Conservation (phyloP, 2,329 filamentous ascomycete genomes). For the Ophiostoma triangulosporum region DNA sequence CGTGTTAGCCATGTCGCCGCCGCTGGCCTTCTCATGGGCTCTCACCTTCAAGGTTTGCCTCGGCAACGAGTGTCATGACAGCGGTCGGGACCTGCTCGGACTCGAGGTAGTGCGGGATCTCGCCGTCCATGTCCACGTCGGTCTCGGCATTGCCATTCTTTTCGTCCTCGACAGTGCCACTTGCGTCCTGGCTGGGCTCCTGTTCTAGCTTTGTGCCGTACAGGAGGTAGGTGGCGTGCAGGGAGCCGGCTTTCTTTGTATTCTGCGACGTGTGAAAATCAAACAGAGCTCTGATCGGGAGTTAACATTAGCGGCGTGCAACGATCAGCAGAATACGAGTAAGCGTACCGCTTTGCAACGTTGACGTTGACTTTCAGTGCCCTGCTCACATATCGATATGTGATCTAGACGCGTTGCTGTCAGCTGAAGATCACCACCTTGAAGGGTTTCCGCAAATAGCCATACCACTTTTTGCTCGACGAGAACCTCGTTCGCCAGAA, state of each 20-base stretch:
- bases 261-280: constrained; percentile 76
- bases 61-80: constrained; percentile 53
- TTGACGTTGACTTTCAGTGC: constrained; percentile 75
- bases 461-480: constrained; percentile 60
- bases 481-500: constrained; percentile 61
- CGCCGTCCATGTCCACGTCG: constrained; percentile 60
- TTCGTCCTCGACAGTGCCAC: neutral
- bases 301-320: neutral
- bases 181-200: constrained; percentile 14
- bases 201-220: constrained; percentile 48
- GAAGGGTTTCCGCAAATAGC: too few species aligned
- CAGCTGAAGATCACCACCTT: constrained; percentile 8
- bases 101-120: constrained; percentile 38
- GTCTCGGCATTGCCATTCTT: constrained; percentile 28
- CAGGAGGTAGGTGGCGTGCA: constrained; percentile 90
- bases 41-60: constrained; percentile 58
- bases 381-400: constrained; percentile 73
- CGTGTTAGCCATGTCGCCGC: neutral
- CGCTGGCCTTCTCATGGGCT: too few species aligned
- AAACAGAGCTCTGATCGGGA: constrained; percentile 68
- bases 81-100: constrained; percentile 39
- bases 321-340: neutral
- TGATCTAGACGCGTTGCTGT: constrained; percentile 46
- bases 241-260: constrained; percentile 52
- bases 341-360: constrained; percentile 67